Evolutionary conservation across 164 flowering plant species (phyloP).

Genomic region (Vitis riparia): DNA sequence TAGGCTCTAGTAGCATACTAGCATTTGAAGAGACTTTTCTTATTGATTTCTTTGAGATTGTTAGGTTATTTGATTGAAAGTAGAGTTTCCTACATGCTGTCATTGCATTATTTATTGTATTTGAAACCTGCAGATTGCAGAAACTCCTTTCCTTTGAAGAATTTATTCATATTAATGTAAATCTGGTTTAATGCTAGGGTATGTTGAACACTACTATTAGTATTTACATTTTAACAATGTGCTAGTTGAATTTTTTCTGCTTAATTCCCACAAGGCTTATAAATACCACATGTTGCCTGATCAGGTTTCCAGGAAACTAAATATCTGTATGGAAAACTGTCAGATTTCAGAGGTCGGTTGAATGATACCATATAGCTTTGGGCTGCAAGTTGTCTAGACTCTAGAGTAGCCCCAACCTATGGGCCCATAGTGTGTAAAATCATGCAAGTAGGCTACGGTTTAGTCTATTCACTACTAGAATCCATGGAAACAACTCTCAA

Average conservation of each 20-base stretch:
- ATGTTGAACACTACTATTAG: neutral
- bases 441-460: constrained; percentile 18
- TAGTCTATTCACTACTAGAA: constrained; percentile 12
- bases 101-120: neutral
- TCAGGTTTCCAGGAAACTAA: constrained; percentile 1
- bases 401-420: constrained; percentile 24
- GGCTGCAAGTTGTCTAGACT: constrained; percentile 24
- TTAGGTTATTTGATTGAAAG: neutral
- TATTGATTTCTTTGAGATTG: neutral
- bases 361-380: constrained; percentile 15
- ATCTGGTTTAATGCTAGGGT: neutral
- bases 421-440: constrained; percentile 6
- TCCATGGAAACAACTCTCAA: neutral
- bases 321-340: constrained; percentile 21
- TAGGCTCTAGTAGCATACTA: no score
- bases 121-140: neutral
- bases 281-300: neutral
- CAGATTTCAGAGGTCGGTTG: constrained; percentile 9
- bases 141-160: neutral
- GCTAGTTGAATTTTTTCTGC: neutral
- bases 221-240: neutral
- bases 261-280: neutral
- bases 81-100: neutral
- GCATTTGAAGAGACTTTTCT: neutral
- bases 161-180: neutral